Evolutionary conservation across 2,329 filamentous ascomycete genomes (phyloP), one percentile per base, ranked within the genome.

Genomic region (Fusarium chaquense): DNA sequence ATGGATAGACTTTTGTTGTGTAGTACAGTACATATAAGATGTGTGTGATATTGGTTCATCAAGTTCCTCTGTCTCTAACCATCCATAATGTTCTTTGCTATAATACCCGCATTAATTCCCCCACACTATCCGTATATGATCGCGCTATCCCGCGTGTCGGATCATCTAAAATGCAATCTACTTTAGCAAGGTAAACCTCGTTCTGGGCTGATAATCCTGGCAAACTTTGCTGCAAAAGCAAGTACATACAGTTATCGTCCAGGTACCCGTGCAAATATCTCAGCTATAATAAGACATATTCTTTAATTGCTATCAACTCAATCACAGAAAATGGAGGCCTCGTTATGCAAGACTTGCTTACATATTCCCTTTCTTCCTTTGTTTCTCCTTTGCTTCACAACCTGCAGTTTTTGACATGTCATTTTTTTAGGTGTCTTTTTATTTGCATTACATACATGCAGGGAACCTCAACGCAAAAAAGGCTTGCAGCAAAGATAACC

Each of bases 81-180:
- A 41, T 24, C 22, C 40, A 43, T 43, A n/a, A 22, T 40, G 36
- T 43, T 50, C 46, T 50, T 50, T 24, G 16, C 20, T 28, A 51
- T 51, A 35, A 61, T 61, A 50, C 58, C 55, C 44, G 35, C 49
- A 51, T 51, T 51, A 51, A 28, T 30, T 51, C 66, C 70, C 70
- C 67, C 70, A 71, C 71, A 71, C 30, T 61, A 20, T 20, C 20
- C 20, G 20, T 20, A 26, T n/a, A 20, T 52, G 47, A 73, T 67
- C 57, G 65, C 67, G 53, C 65, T 61, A 74, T 73, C 71, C 72
- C 72, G 58, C 72, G 63, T 65, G 53, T 65, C 67, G 62, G 72
- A 46, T 65, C 54, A 51, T 51, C 49, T 35, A 51, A 65, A 38
- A 59, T 60, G 61, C 35, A 55, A 60, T 55, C 50, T 52, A 36